Evolutionary conservation across 2,329 filamentous ascomycete species (phyloP).

Genomic region (Aschersonia sp.): DNA sequence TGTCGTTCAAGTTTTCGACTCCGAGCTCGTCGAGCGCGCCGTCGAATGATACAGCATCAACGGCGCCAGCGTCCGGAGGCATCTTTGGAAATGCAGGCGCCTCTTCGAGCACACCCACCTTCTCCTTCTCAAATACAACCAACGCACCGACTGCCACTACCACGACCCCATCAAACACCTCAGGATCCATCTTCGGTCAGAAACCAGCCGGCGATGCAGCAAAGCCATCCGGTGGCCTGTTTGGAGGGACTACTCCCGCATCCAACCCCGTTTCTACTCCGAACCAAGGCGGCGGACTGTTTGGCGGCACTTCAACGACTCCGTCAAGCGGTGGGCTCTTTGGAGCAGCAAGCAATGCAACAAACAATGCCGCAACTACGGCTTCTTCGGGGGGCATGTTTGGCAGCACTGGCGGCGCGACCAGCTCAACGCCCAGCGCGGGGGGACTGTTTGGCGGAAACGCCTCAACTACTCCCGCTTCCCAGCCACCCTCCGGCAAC

Average conservation of each 20-base stretch:
- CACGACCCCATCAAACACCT: conserved; percentile 13
- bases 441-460: conserved; percentile 5
- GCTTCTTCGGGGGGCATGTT: conserved; percentile 9
- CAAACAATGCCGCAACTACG: conserved; percentile 6
- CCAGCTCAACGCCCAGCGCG: conserved; percentile 4
- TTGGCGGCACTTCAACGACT: conserved; percentile 11
- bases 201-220: conserved; percentile 8
- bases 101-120: conserved; percentile 16
- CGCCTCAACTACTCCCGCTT: conserved; percentile 4
- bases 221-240: conserved; percentile 12
- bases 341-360: conserved; percentile 3
- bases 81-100: conserved; percentile 23
- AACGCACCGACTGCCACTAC: conserved; percentile 11
- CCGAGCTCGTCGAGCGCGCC: conserved; percentile 18
- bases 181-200: conserved; percentile 17
- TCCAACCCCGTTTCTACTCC: conserved; percentile 15
- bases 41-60: conserved; percentile 16
- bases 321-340: conserved; percentile 8
- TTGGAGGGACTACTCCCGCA: conserved; percentile 10
- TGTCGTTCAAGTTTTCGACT: conserved; percentile 21
- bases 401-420: conserved; percentile 6
- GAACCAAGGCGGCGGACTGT: conserved; percentile 13
- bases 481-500: conserved; percentile 12
- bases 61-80: conserved; percentile 21
- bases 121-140: conserved; percentile 24